phyloP scores from a whole-genome alignment of 1,284 basidiomycete species.

The Ceratobasidium theobromae region DNA sequence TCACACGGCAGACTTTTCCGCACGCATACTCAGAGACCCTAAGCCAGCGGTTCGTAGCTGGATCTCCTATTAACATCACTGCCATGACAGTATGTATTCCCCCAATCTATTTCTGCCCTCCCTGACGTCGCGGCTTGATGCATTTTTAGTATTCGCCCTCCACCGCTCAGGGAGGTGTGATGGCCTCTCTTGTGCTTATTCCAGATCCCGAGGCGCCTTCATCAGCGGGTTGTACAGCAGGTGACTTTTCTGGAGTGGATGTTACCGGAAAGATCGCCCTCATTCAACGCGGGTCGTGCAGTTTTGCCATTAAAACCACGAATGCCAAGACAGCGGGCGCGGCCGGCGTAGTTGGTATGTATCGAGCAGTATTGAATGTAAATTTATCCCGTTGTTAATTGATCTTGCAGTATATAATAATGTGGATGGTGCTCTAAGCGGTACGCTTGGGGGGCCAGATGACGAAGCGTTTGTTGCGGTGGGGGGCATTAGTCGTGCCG shows the following conservation, averaged over 20 bases:
- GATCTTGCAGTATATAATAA: constrained; percentile 22
- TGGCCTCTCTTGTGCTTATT: constrained; percentile 16
- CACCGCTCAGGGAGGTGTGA: constrained; percentile 11
- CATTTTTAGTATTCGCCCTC: constrained; percentile 18
- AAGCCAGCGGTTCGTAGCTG: constrained; percentile 7
- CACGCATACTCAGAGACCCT: constrained; percentile 7
- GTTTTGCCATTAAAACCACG: not conserved
- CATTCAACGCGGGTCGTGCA: constrained; percentile 18
- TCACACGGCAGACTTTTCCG: constrained; percentile 23
- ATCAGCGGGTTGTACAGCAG: constrained; percentile 9
- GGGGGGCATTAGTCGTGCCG: constrained; percentile 1
- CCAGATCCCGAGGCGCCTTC: constrained; percentile 1
- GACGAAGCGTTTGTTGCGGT: not conserved
- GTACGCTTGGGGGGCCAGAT: constrained; percentile 2
- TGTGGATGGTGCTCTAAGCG: not conserved
- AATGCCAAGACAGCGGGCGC: constrained; percentile 22
- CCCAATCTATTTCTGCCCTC: not conserved
- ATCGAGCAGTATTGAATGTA: not conserved
- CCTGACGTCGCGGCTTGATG: not conserved
- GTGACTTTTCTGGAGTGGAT: constrained; percentile 2
- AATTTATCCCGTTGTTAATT: not conserved
- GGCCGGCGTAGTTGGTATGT: constrained; percentile 11
- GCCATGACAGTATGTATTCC: constrained; percentile 15
- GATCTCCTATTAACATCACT: constrained; percentile 4
- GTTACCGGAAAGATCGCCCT: constrained; percentile 23